Conservation (phyloP, 1,139 yeast genomes). For the Arxiozyma slooffiae region DNA sequence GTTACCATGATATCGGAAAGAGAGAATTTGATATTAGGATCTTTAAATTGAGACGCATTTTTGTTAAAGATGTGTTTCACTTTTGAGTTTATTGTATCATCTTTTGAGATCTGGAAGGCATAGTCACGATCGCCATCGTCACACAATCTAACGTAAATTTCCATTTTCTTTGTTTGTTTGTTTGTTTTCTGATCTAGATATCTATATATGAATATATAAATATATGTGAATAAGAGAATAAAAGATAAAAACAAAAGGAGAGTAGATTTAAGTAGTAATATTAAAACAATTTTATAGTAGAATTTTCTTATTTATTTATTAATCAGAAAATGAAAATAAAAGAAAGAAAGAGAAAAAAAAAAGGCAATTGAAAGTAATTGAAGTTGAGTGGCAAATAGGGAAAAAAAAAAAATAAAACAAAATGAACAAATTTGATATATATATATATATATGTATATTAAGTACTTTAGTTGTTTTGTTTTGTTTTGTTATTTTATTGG, state of each 20-base stretch:
- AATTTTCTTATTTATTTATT: too few relatives aligned
- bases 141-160: conserved; percentile 75
- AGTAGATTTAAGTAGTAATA: too few relatives aligned
- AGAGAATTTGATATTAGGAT: conserved; percentile 9
- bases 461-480: too few relatives aligned
- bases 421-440: neutral
- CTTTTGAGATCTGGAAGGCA: conserved; percentile 62
- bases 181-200: too few relatives aligned
- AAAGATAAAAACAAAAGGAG: neutral
- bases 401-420: too few relatives aligned
- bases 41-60: conserved; percentile 24
- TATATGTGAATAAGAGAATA: too few relatives aligned
- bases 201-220: too few relatives aligned
- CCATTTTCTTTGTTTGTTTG: conserved; percentile 31
- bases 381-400: neutral
- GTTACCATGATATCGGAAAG: conserved; percentile 51
- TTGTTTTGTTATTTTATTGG: neutral
- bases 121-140: conserved; percentile 81
- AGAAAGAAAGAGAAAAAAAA: too few relatives aligned
- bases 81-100: conserved; percentile 45
- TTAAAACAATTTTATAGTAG: too few relatives aligned
- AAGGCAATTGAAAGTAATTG: too few relatives aligned
- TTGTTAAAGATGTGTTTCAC: conserved; percentile 47
- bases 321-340: too few relatives aligned
- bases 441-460: too few relatives aligned